phyloP scores from a whole-genome alignment of 2,329 filamentous ascomycete species.

The Epichloe coenophiala region DNA sequence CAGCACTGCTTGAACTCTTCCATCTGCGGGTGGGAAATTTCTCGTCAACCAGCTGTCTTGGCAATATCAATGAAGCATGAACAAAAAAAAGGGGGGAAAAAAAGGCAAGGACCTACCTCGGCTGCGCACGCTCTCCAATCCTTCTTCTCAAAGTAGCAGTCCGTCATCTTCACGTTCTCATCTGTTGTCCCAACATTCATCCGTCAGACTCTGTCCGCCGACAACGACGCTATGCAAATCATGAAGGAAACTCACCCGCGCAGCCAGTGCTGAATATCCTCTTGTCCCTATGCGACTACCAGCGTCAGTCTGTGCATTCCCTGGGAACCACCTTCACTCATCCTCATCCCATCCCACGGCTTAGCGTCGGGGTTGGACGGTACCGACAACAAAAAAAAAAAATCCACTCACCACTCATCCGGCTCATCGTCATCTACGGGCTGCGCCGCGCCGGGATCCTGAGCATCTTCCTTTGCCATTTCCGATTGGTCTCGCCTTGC shows the following conservation, averaged over 20 bases:
- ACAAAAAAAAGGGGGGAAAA: fast-evolving
- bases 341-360: constrained; percentile 1
- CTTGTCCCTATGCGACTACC: constrained; percentile 60
- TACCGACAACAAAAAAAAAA: neutral
- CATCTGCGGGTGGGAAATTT: constrained; percentile 46
- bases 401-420: constrained; percentile 69
- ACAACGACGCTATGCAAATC: neutral
- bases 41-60: no score
- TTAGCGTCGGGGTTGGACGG: constrained; percentile 13
- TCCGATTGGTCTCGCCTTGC: constrained; percentile 1
- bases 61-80: neutral
- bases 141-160: constrained; percentile 92
- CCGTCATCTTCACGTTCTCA: constrained; percentile 81
- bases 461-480: constrained; percentile 40
- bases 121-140: constrained; percentile 84
- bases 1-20: constrained; percentile 79
- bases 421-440: constrained; percentile 56
- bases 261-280: constrained; percentile 95
- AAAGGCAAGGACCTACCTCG: constrained; percentile 50
- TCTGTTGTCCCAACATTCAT: constrained; percentile 32
- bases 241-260: constrained; percentile 44
- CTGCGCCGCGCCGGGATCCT: constrained; percentile 23
- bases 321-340: no score
- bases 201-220: neutral
- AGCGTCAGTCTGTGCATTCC: constrained; percentile 1